Percentiles rank a stretch among this genome's conserved stretches.
Conservation (phyloP, 2,329 filamentous ascomycete genomes). For the Paracorniculantispora psalliotae region DNA sequence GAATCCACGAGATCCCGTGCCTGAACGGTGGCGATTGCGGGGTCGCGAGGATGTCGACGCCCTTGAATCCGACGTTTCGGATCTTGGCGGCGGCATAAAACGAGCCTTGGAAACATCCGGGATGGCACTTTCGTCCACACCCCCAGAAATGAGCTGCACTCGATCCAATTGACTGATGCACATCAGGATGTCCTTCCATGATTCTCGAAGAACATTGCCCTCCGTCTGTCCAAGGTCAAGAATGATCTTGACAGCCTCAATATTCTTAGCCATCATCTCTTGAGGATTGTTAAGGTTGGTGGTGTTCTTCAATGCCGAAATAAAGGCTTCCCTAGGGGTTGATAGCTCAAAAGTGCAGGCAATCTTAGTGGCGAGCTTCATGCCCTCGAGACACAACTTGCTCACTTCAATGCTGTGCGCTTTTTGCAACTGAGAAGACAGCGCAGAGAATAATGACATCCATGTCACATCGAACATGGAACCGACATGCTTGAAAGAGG, state of each 20-base stretch:
- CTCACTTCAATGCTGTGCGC: constrained; percentile 90
- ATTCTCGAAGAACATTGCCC: constrained; percentile 80
- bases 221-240: constrained; percentile 90
- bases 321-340: constrained; percentile 91
- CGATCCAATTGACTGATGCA: constrained; percentile 95
- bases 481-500: constrained; percentile 89
- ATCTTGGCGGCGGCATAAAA: constrained; percentile 57
- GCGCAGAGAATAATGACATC: constrained; percentile 97
- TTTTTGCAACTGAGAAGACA: constrained; percentile 91
- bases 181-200: constrained; percentile 93
- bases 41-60: constrained; percentile 60
- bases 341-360: constrained; percentile 90
- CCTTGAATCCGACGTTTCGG: constrained; percentile 52
- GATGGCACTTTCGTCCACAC: constrained; percentile 86
- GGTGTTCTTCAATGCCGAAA: constrained; percentile 85
- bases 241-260: constrained; percentile 87
- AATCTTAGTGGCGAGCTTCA: constrained; percentile 89
- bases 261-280: constrained; percentile 92
- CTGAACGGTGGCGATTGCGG: constrained; percentile 44
- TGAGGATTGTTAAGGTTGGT: constrained; percentile 94
- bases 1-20: constrained; percentile 59
- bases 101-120: constrained; percentile 86
- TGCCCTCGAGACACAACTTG: constrained; percentile 87
- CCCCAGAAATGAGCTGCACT: constrained; percentile 89
- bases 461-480: constrained; percentile 99